Conservation (phyloP, 768 basidiomycete species). For the Saitozyma sp. region DNA sequence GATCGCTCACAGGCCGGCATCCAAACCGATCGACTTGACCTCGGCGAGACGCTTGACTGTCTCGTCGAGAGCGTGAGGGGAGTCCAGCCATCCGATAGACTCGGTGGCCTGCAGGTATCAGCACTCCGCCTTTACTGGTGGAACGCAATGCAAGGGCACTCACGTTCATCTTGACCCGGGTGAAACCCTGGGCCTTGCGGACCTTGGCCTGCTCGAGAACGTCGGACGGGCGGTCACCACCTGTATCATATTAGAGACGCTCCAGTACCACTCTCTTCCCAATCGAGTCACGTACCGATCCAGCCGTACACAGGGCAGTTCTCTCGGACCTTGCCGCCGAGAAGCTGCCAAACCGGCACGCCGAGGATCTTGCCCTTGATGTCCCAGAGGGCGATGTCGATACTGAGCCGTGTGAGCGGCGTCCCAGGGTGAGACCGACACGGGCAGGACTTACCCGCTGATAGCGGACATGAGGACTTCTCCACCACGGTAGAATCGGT, state of each 20-base stretch:
- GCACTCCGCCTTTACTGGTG: background rate
- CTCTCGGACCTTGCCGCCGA: conserved; percentile 70
- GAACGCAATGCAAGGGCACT: background rate
- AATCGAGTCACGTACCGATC: conserved; percentile 8
- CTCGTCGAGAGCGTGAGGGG: conserved; percentile 46
- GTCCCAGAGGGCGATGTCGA: conserved; percentile 56
- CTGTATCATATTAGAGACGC: conserved; percentile 2
- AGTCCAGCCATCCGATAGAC: conserved; percentile 49
- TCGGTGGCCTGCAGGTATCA: conserved; percentile 60
- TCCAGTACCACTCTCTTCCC: background rate
- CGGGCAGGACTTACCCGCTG: conserved; percentile 32
- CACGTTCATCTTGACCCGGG: conserved; percentile 49
- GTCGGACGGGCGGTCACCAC: conserved; percentile 49
- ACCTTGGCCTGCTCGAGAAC: conserved; percentile 48
- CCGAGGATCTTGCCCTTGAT: conserved; percentile 77
- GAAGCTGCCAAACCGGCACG: conserved; percentile 64
- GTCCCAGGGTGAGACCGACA: background rate
- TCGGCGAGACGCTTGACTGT: conserved; percentile 47
- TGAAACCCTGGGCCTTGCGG: conserved; percentile 49
- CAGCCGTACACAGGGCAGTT: conserved; percentile 50
- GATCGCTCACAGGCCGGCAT: conserved; percentile 43
- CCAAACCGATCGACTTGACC: conserved; percentile 47
- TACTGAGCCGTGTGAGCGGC: conserved; percentile 18
- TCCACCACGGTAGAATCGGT: conserved; percentile 72
- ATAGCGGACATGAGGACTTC: conserved; percentile 65